phyloP scores from a whole-genome alignment of 1,284 basidiomycete species.

The Filobasidium uniguttulatum region DNA sequence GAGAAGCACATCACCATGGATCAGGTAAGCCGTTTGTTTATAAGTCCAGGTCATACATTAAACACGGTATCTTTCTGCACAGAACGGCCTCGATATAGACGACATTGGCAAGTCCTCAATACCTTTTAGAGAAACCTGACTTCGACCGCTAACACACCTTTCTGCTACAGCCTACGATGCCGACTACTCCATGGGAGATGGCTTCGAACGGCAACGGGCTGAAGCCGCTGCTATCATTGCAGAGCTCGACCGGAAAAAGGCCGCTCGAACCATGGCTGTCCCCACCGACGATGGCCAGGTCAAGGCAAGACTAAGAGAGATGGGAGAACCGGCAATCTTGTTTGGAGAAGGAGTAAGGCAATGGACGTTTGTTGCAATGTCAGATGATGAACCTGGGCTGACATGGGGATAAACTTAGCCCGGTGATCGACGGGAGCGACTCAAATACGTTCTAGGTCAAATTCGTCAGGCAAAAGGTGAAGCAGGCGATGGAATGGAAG shows the following conservation, averaged over 20 bases:
- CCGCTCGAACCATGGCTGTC: slow-evolving; percentile 81
- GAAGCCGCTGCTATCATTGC: slow-evolving; percentile 64
- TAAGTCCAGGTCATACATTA: too few relatives aligned
- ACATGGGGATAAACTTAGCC: slow-evolving; percentile 23
- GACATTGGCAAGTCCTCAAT: not conserved
- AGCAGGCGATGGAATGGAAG: slow-evolving; percentile 46
- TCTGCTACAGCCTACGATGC: slow-evolving; percentile 25
- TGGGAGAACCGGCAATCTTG: slow-evolving; percentile 89
- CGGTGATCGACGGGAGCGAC: slow-evolving; percentile 65
- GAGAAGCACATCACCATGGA: too few relatives aligned
- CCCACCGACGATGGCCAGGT: slow-evolving; percentile 94
- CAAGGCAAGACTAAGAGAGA: slow-evolving; percentile 70
- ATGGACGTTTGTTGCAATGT: not conserved
- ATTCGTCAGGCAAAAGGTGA: slow-evolving; percentile 66
- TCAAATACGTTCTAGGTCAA: slow-evolving; percentile 82
- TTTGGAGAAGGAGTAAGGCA: slow-evolving; percentile 84
- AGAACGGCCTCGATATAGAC: not conserved
- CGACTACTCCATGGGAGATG: slow-evolving; percentile 32
- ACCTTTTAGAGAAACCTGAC: too few relatives aligned
- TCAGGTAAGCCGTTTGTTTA: too few relatives aligned
- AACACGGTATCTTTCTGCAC: too few relatives aligned
- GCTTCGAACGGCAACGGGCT: slow-evolving; percentile 37
- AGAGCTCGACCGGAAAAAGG: slow-evolving; percentile 89
- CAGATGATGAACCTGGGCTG: not conserved
- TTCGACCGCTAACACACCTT: too few relatives aligned